Conservation (phyloP, 352 stramenopile species). For the Pythium brachiatum region DNA sequence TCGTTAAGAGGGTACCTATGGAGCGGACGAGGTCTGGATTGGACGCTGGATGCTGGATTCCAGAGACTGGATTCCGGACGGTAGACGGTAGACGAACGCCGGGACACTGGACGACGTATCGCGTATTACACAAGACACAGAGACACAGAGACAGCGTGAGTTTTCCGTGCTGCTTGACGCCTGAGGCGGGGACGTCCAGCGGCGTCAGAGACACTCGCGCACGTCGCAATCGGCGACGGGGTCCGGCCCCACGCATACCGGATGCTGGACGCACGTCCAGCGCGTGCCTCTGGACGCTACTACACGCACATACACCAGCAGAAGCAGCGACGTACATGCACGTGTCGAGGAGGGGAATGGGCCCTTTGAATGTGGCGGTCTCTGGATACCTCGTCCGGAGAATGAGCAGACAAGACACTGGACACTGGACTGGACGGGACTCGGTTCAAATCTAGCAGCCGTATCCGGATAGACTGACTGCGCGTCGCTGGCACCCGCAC, state of each 20-base stretch:
- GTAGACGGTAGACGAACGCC: not conserved
- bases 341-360: not conserved
- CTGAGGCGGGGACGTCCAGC: not conserved
- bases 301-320: no score
- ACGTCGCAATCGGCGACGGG: not conserved
- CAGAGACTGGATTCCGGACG: not conserved
- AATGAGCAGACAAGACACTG: not conserved
- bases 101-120: not conserved
- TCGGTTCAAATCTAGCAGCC: not conserved
- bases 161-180: no score
- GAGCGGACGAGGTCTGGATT: constrained; percentile 6
- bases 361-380: not conserved
- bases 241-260: no score
- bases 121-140: not conserved
- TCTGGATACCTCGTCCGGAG: not conserved
- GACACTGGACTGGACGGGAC: no score
- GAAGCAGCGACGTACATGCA: not conserved
- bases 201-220: not conserved
- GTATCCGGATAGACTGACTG: not conserved
- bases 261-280: not conserved
- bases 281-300: not conserved
- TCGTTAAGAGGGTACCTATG: not conserved
- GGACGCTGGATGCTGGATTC: not conserved
- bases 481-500: not conserved
- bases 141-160: not conserved